Evolutionary conservation across 2,329 filamentous ascomycete species (phyloP), one percentile per base, ranked within the genome.

Genomic region (Colletotrichum sp.): DNA sequence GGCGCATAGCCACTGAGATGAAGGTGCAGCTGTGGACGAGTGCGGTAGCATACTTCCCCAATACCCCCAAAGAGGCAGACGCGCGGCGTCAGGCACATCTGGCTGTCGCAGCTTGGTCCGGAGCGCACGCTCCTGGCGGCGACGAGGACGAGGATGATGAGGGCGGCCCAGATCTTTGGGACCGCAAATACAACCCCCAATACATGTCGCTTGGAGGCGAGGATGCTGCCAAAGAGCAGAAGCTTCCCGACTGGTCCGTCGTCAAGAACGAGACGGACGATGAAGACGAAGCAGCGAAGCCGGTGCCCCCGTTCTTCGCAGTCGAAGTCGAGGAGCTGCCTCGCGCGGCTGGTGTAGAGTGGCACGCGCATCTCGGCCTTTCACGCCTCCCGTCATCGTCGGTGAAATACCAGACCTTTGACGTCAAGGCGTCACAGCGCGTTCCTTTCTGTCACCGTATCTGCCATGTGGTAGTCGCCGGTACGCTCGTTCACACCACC

Each of bases 301-400:
- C 80, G 25, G 79, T 90, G 3, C 93, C 96, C 2, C 93, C 93
- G 0, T 89, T 96, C 79, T 94, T 97, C 81, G 90, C 93, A 0
- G 93, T 92, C 1, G 92, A 97, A 81, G 94, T 98, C 2, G 90
- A 93, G 59, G 91, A 93, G 78, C 88, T 99, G 15, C 97, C 97
- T 2, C 91, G 95, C 25, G 88, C 87, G 19, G 93, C 94, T 32
- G 88, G 88, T 48, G 91, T 98, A 13, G 97, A 99, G 86, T 99
- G 96, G 96, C 93, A 95, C 79, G 93, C 89, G 2, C 90, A 93
- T 73, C 82, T 91, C 5, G 94, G 95, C 0, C 83, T 94, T 8
- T 82, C 83, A 12, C 73, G 78, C 28, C 76, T 86, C 6, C 75
- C 78, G 6, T 59, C 72, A 8, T 72, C 75, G 22, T 72, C 75